Base-by-base conservation (phyloP, 164 flowering plant genomes). In the Kalanchoe fedtschenkoi region DNA sequence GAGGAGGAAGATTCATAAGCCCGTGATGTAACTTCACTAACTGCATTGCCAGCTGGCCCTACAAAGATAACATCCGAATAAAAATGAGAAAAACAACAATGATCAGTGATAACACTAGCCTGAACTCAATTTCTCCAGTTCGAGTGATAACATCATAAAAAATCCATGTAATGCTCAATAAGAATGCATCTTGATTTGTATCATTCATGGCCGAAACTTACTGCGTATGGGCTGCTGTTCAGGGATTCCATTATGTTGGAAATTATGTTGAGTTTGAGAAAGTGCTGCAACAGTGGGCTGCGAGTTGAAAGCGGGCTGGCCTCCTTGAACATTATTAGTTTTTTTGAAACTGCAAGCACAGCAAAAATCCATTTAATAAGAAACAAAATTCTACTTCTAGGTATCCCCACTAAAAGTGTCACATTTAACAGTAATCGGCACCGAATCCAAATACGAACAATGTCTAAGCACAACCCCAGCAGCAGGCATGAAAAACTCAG, bases 281-380 rank as follows among this genome's bases (percentile, higher is more conserved):
- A 69, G 61, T 33, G 74, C 61, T 29, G 75, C 21, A 37, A 62
- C 65, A 71, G 64, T 57, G 57, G 82, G 33, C 38, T 75, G 83
- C 8, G 71, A 58, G 67, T 68, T 77, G 61, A 66, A 65, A 65
- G 71, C 47, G 43, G 81, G 46, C 43, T 86, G 87, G 37, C 75
- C 86, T 66, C 86, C 87, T 74, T 86, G 98, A 44, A 80, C 93
- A 88, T 81, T 76, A 65, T 64, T 74, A 62, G 77, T 33, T 75
- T 81, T 83, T 76, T 74, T 87, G 66, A 65, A 75, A 65, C 93
- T 85, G 51, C n/a, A n/a, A n/a, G n/a, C n/a, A n/a, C n/a, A n/a
- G n/a, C n/a, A n/a, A n/a, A n/a, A n/a, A 11, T 17, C 51, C 51
- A 44, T 2, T n/a, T 19, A 19, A 44, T n/a, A 5, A 44, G 8